Base-by-base conservation (phyloP, 169 alveolate genomes). In the Amoebophrya sp. region DNA sequence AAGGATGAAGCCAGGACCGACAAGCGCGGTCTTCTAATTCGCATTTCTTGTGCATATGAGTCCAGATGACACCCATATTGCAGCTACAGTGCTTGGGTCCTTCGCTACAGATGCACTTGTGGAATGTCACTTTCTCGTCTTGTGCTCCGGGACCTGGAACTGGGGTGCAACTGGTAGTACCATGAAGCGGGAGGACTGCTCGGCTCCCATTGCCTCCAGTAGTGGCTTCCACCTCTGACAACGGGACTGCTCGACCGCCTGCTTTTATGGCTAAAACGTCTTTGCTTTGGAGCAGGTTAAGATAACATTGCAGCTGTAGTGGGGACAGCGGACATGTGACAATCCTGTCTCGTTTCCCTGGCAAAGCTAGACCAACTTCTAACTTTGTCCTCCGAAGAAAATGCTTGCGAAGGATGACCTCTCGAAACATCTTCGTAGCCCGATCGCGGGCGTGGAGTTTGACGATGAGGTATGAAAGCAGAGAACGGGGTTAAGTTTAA, bases 221-320 rank as follows among this genome's bases (percentile, higher is more conserved):
- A n/a, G n/a, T n/a, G n/a, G n/a, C n/a, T n/a, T n/a, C n/a, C 76
- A 65, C 83, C 26, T 65, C 83, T 6, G 83, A 65, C 83, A 65
- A 1, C 26, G 83, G 18, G 83, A 65, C 83, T 29, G 39, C n/a
- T 26, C n/a, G 18, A 6, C 83, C 83, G 26, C 83, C 83, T 1
- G 83, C 83, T 1, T 26, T 29, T 29, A 65, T 65, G 83, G 83
- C 2, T 29, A 65, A 36, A 18, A 65, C 83, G 83, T 65, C 83
- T 29, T 18, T 65, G 36, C 38, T 26, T 10, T 10, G 36, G 36
- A 65, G 83, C 83, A 65, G 83, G n/a, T 65, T 65, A 26, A 26
- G 12, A 36, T 65, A 65, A 26, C 83, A 65, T 36, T 26, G 83
- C 33, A 26, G 18, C 33, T 65, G 83, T 18, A 65, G 26, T 29